These are phyloP conservation scores for Salix viminalis DNA, from an alignment of 345 rosid genomes.

Conservation along the genomic window DNA sequence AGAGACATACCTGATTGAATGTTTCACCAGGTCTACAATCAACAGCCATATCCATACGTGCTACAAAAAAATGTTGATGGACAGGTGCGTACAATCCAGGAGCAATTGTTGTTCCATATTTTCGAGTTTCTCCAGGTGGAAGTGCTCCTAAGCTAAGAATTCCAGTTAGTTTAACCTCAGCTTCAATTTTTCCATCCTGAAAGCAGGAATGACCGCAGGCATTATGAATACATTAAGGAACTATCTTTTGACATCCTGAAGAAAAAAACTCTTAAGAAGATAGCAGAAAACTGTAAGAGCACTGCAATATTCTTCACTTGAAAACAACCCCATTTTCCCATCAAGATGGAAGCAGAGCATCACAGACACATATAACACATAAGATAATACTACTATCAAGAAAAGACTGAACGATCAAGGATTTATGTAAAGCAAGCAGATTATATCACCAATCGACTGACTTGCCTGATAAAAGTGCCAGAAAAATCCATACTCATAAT, in stretches of 20 bases:
- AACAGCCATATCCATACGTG: conserved; percentile 93
- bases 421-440: conserved; percentile 1
- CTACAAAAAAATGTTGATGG: conserved; percentile 90
- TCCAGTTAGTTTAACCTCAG: conserved; percentile 91
- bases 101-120: conserved; percentile 87
- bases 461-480: conserved; percentile 95
- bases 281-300: not conserved
- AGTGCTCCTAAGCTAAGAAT: conserved; percentile 92
- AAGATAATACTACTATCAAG: not conserved
- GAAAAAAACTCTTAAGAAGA: not conserved
- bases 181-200: conserved; percentile 96
- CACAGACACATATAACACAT: conserved; percentile 1
- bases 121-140: conserved; percentile 84
- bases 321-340: conserved; percentile 10
- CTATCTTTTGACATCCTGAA: not conserved
- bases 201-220: conserved; percentile 1
- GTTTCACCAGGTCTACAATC: conserved; percentile 89
- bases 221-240: not conserved
- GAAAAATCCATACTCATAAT: conserved; percentile 87
- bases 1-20: conserved; percentile 60
- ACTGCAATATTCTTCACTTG: not conserved
- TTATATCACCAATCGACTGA: conserved; percentile 7
- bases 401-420: not conserved
- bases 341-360: conserved; percentile 13
- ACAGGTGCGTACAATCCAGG: conserved; percentile 91